phyloP scores from a whole-genome alignment of 306 rosid species.

The Begonia fuchsioides region DNA sequence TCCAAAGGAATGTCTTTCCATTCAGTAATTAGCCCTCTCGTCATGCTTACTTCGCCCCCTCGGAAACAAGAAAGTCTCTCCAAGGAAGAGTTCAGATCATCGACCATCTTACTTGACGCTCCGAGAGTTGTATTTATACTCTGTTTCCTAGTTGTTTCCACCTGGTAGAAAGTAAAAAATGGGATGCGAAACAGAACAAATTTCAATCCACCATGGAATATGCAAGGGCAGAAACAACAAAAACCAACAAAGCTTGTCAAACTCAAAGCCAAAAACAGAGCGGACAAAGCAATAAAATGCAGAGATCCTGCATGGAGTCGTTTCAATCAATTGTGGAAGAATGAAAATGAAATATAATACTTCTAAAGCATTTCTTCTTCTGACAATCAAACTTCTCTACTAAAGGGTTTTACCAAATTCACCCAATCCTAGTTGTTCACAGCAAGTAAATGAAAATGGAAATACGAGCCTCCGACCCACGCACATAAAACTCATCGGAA shows the following conservation, averaged over 20 bases:
- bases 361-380: too few species aligned
- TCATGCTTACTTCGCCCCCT: conserved; percentile 29
- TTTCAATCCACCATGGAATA: background rate
- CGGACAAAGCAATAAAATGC: too few species aligned
- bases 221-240: background rate
- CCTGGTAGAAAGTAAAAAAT: background rate
- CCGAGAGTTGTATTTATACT: conserved; percentile 21
- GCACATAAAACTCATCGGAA: background rate
- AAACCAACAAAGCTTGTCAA: too few species aligned
- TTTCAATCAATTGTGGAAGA: too few species aligned
- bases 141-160: background rate
- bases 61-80: conserved; percentile 44
- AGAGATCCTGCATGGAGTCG: too few species aligned
- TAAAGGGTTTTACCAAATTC: too few species aligned
- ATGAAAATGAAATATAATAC: too few species aligned
- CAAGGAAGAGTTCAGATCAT: conserved; percentile 67
- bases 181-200: background rate
- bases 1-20: conserved; percentile 93
- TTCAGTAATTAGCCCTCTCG: conserved; percentile 31
- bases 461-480: too few species aligned
- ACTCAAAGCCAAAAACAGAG: too few species aligned
- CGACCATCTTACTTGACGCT: conserved; percentile 32
- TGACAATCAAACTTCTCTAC: too few species aligned
- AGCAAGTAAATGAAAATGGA: too few species aligned
- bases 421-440: too few species aligned